Conservation (phyloP, 495 filamentous ascomycete species). For the Hyphodiscus hymeniophilus region DNA sequence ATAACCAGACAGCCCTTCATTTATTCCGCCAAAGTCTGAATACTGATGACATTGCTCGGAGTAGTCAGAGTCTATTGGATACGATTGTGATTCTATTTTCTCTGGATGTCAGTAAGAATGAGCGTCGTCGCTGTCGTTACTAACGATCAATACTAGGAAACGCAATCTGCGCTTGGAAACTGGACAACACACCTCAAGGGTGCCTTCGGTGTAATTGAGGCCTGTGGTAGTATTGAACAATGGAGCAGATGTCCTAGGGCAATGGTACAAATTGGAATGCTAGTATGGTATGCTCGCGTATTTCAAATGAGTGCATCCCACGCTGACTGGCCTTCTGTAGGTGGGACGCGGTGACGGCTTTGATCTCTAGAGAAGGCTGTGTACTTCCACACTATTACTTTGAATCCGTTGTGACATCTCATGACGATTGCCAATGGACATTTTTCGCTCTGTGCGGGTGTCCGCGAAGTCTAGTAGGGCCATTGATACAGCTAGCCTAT, state of each 20-base stretch:
- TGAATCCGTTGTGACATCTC: slow-evolving; percentile 10
- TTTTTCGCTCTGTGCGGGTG: slow-evolving; percentile 25
- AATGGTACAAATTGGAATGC: slow-evolving; percentile 23
- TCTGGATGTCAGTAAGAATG: neutral
- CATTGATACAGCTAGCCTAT: slow-evolving; percentile 13
- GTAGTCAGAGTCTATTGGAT: too few species aligned
- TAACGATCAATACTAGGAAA: slow-evolving; percentile 8
- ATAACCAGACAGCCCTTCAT: too few species aligned
- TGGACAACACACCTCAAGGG: slow-evolving; percentile 11
- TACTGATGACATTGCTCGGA: too few species aligned
- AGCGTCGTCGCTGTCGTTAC: neutral
- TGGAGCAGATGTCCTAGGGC: slow-evolving; percentile 7
- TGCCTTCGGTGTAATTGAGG: slow-evolving; percentile 9
- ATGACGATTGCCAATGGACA: slow-evolving; percentile 19
- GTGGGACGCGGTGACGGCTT: slow-evolving; percentile 26
- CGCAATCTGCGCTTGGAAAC: slow-evolving; percentile 7
- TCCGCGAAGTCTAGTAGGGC: slow-evolving; percentile 1
- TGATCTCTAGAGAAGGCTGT: slow-evolving; percentile 22
- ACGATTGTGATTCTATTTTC: too few species aligned
- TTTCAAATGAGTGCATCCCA: neutral
- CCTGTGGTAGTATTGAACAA: neutral
- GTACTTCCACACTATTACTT: slow-evolving; percentile 20
- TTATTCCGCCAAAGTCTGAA: too few species aligned
- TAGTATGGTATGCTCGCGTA: slow-evolving; percentile 22
- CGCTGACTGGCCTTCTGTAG: slow-evolving; percentile 14